A percentile compares a stretch with the other conserved stretches of the same genome.
Evolutionary conservation across 106 monocot genomes (phyloP).

Genomic region (Posidonia australis): DNA sequence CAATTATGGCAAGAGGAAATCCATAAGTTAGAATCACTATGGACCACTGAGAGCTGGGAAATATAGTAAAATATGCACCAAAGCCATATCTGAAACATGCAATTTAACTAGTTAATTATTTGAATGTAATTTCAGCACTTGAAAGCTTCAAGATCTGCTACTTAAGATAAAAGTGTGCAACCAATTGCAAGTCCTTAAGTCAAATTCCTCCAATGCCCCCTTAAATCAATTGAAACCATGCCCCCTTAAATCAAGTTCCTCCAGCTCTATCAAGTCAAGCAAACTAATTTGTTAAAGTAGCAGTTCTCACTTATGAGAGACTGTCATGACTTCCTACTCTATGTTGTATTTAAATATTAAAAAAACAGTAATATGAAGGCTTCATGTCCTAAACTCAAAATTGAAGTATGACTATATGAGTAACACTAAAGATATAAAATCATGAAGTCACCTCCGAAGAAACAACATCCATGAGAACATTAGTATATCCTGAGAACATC

Average conservation of each 20-base stretch:
- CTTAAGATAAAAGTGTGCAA: constrained; percentile 74
- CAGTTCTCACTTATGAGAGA: too few species aligned
- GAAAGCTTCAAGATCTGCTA: neutral
- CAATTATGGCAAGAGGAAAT: too few species aligned
- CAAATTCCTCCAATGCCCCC: constrained; percentile 76
- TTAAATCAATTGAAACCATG: too few species aligned
- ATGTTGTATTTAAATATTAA: too few species aligned
- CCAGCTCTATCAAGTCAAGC: too few species aligned
- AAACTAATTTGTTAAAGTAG: too few species aligned
- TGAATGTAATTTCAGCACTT: neutral
- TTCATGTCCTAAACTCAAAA: neutral
- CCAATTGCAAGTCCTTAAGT: constrained; percentile 72
- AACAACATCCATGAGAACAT: neutral
- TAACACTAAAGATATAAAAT: neutral
- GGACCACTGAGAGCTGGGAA: constrained; percentile 93
- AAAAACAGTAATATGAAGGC: neutral
- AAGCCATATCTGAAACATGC: too few species aligned
- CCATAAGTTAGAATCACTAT: constrained; percentile 94
- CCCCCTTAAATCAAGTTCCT: too few species aligned
- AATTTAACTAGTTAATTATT: neutral
- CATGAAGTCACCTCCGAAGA: neutral
- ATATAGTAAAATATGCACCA: too few species aligned
- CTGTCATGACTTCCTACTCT: too few species aligned
- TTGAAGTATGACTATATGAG: neutral
- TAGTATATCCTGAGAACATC: too few species aligned